Conservation (phyloP, 495 filamentous ascomycete species). For the Aspergillus olivimuriae region DNA sequence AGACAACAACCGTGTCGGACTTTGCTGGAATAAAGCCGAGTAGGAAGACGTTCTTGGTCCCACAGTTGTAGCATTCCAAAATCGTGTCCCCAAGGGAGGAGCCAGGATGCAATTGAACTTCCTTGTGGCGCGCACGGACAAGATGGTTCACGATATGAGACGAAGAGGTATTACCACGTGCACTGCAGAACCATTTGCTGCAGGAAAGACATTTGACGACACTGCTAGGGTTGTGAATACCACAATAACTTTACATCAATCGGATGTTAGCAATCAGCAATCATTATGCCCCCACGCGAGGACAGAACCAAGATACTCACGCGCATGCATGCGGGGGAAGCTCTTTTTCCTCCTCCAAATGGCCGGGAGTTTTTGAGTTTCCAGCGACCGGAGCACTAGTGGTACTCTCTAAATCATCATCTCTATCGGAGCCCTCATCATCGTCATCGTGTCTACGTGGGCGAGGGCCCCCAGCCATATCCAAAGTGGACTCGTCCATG, state of each 20-base stretch:
- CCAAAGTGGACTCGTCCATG: conserved; percentile 69
- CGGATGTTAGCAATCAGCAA: conserved; percentile 11
- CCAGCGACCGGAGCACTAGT: conserved; percentile 76
- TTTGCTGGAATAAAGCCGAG: conserved; percentile 99
- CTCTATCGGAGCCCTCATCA: conserved; percentile 80
- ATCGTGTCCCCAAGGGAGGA: conserved; percentile 97
- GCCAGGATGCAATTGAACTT: conserved; percentile 91
- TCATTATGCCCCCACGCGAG: too few species aligned
- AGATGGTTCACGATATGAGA: conserved; percentile 99
- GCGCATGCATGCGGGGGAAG: conserved; percentile 95
- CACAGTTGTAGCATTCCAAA: conserved; percentile 98
- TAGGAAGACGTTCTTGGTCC: conserved; percentile 98
- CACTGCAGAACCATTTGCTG: conserved; percentile 99
- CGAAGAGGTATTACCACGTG: conserved; percentile 90
- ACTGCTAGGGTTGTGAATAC: conserved; percentile 90
- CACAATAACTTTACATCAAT: conserved; percentile 67
- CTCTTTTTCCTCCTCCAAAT: conserved; percentile 80
- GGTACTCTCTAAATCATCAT: conserved; percentile 89
- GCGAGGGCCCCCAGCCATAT: conserved; percentile 51
- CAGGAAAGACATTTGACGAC: conserved; percentile 95
- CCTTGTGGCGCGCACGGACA: conserved; percentile 94
- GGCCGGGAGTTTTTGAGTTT: conserved; percentile 57
- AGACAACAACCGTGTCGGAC: conserved; percentile 94
- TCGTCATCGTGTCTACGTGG: conserved; percentile 75
- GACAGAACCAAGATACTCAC: conserved; percentile 45